phyloP scores from a whole-genome alignment of 192 early-diverging fungal species.

The Pecoramyces ruminantium region DNA sequence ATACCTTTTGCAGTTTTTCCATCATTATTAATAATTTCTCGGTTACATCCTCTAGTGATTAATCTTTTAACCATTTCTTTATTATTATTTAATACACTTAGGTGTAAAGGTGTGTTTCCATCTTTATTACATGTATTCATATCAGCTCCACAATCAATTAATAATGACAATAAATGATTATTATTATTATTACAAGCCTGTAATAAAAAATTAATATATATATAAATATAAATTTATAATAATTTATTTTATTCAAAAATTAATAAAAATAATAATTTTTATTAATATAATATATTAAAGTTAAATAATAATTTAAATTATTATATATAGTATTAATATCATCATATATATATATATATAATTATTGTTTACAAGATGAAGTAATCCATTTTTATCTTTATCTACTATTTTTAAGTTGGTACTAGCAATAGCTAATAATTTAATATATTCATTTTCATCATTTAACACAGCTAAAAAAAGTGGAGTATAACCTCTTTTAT shows the following conservation, averaged over 20 bases:
- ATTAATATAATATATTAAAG: no score
- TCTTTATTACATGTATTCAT: not conserved
- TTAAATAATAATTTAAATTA: no score
- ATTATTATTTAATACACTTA: not conserved
- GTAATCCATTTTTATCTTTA: not conserved
- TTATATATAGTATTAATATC: no score
- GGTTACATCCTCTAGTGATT: not conserved
- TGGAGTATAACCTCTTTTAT: not conserved
- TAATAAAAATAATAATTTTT: no score
- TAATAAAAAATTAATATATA: no score
- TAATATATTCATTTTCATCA: not conserved
- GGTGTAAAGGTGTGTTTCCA: not conserved
- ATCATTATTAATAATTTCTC: not conserved
- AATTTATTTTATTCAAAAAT: no score
- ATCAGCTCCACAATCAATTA: not conserved
- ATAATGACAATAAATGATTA: not conserved
- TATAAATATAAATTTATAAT: no score
- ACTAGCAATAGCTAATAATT: not conserved
- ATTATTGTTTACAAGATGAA: not conserved
- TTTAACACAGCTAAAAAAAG: not conserved
- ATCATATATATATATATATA: no score
- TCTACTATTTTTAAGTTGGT: not conserved
- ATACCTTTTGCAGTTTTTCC: not conserved
- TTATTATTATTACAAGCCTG: not conserved
- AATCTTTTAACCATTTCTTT: not conserved